phyloP scores from a whole-genome alignment of 305 asterid genomes.

The Fraxinus platypoda region DNA sequence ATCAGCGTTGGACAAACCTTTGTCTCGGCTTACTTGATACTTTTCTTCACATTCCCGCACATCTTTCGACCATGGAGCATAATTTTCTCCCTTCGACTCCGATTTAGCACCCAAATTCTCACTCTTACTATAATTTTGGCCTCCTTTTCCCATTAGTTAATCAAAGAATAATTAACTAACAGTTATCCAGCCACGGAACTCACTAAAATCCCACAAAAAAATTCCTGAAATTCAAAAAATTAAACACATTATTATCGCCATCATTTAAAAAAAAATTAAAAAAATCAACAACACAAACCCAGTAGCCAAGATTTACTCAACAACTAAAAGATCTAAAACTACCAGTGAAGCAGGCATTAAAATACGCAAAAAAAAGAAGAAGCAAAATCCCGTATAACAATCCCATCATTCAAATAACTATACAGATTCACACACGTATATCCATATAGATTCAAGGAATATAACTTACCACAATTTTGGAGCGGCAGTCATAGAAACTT shows the following conservation, averaged over 20 bases:
- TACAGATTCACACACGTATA: not conserved
- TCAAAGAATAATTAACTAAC: not conserved
- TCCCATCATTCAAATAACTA: not conserved
- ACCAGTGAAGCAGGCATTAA: not conserved
- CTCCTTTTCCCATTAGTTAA: conserved; percentile 76
- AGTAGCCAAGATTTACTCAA: not conserved
- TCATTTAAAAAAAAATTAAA: not conserved
- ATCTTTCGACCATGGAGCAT: conserved; percentile 73
- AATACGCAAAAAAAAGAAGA: not conserved
- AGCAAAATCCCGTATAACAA: not conserved
- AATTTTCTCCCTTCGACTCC: conserved; percentile 34
- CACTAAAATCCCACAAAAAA: not conserved
- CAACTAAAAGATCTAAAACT: not conserved
- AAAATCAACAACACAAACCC: not conserved
- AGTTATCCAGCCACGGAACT: not conserved
- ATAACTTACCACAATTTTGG: not conserved
- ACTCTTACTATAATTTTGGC: conserved; percentile 50
- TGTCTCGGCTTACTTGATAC: conserved; percentile 49
- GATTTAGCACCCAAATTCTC: conserved; percentile 34
- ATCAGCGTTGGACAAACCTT: conserved; percentile 58
- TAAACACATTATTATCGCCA: not conserved
- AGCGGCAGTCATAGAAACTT: not conserved
- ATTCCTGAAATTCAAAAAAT: not conserved
- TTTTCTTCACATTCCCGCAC: conserved; percentile 68
- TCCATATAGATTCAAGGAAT: not conserved